phyloP scores from a whole-genome alignment of 805 yeast species.

The Nakazawaea sp. region DNA sequence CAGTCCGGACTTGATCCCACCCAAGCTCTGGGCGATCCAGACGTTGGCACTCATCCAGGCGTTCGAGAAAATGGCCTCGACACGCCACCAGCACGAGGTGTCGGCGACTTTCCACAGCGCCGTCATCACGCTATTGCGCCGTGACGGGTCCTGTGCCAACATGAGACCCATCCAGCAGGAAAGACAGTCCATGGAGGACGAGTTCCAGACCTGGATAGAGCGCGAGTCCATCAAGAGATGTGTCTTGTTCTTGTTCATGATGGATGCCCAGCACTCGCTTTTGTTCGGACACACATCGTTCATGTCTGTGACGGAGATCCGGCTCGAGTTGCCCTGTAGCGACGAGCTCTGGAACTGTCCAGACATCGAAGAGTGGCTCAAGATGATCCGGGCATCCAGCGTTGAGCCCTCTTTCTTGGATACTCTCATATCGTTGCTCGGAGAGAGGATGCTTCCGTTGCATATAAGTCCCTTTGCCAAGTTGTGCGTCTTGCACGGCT shows the following conservation, averaged over 20 bases:
- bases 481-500: conserved; percentile 18
- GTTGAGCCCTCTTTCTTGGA: conserved; percentile 14
- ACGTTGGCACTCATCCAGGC: conserved; percentile 18
- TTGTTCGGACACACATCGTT: conserved; percentile 16
- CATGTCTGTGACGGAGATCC: conserved; percentile 19
- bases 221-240: conserved; percentile 17
- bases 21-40: conserved; percentile 21
- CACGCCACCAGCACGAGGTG: conserved; percentile 19
- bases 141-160: conserved; percentile 14
- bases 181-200: conserved; percentile 5
- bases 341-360: conserved; percentile 16
- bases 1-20: conserved; percentile 16
- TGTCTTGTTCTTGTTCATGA: conserved; percentile 18
- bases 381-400: neutral
- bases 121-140: conserved; percentile 15
- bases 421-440: conserved; percentile 15
- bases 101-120: conserved; percentile 22
- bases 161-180: conserved; percentile 4
- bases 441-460: conserved; percentile 15
- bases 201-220: conserved; percentile 20
- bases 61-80: conserved; percentile 21
- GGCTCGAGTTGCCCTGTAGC: conserved; percentile 18
- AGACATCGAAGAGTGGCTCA: conserved; percentile 1
- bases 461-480: conserved; percentile 15
- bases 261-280: conserved; percentile 23